Evolutionary conservation across 2,329 filamentous ascomycete genomes (phyloP).

Genomic region (Chrysosporium queenslandicum): DNA sequence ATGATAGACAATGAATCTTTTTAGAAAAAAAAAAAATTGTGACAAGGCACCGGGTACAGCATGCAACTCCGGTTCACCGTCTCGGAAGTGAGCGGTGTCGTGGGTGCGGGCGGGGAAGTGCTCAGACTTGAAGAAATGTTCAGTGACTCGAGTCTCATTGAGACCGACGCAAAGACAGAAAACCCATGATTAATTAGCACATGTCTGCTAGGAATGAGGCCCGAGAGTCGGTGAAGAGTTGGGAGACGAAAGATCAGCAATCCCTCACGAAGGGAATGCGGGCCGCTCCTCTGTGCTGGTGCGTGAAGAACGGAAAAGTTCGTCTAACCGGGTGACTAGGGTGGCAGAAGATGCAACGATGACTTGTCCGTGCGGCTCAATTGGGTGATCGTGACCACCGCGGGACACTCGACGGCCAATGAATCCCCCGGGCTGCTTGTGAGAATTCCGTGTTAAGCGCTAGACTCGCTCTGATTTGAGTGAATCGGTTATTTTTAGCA

Average conservation of each 20-base stretch:
- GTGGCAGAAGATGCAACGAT: slow-evolving; percentile 10
- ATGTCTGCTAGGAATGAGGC: not conserved
- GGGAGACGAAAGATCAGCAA: not conserved
- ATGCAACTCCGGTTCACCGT: not conserved
- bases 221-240: not conserved
- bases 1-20: not conserved
- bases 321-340: not conserved
- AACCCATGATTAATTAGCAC: not conserved
- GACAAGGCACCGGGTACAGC: not conserved
- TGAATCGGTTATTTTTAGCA: not conserved
- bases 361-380: slow-evolving; percentile 10
- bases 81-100: not conserved
- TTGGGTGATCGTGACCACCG: not conserved
- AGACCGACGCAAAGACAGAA: not conserved
- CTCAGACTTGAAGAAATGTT: not conserved
- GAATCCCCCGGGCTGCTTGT: not conserved
- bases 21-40: not conserved
- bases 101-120: not conserved
- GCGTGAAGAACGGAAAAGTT: not conserved
- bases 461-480: not conserved
- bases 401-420: slow-evolving; percentile 6
- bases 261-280: not conserved
- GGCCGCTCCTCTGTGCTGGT: not conserved
- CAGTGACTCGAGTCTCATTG: not conserved
- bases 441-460: not conserved